A percentile compares a stretch with the other conserved stretches of the same genome.
Evolutionary conservation across 441 rosid genomes (phyloP).

Genomic region (Lepidium campestre): DNA sequence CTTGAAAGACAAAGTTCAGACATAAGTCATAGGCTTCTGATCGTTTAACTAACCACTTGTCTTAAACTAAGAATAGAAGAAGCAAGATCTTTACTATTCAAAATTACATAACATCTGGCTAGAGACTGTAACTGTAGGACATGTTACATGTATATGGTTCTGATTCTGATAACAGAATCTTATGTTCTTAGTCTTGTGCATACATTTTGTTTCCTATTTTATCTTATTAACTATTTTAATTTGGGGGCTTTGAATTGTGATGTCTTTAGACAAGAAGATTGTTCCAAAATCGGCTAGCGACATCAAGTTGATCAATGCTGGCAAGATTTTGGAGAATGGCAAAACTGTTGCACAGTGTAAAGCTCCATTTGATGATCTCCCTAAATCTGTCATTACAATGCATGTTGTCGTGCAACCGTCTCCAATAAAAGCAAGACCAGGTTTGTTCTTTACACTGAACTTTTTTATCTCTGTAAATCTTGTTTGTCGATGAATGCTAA

Average conservation of each 20-base stretch:
- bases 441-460: constrained; percentile 30
- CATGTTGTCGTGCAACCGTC: constrained; percentile 92
- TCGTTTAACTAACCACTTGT: neutral
- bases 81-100: neutral
- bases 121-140: neutral
- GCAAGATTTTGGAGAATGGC: constrained; percentile 77
- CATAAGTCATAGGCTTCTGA: neutral
- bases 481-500: neutral
- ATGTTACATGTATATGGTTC: neutral
- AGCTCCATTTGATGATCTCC: constrained; percentile 72
- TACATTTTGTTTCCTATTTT: neutral
- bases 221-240: neutral
- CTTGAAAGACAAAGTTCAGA: neutral
- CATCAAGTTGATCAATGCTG: constrained; percentile 80
- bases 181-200: neutral
- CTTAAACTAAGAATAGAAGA: neutral
- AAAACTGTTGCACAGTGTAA: constrained; percentile 86
- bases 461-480: neutral
- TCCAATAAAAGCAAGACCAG: constrained; percentile 65
- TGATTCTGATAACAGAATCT: neutral
- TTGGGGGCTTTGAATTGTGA: neutral
- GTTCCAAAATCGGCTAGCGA: constrained; percentile 70
- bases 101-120: neutral
- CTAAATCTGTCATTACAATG: constrained; percentile 73
- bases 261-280: constrained; percentile 54